A percentile compares a stretch with the other conserved stretches of the same genome.
Evolutionary conservation across 306 rosid genomes (phyloP).

Genomic region (Dryas octopetala): DNA sequence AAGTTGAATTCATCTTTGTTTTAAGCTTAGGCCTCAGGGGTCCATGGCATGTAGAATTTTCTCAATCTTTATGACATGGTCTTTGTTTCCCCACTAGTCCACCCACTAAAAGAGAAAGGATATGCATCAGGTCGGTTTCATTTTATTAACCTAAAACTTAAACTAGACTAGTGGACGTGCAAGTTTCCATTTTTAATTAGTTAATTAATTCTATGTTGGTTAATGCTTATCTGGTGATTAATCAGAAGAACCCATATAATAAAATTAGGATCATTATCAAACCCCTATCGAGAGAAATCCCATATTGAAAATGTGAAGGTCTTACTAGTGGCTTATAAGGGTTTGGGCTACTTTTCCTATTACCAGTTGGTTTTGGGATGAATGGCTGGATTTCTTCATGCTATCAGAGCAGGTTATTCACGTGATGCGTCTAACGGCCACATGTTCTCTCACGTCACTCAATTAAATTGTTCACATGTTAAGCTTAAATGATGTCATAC

Average conservation of each 20-base stretch:
- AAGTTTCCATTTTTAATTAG: constrained; percentile 1
- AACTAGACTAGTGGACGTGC: constrained; percentile 15
- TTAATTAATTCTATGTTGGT: neutral
- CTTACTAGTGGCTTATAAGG: too few relatives aligned
- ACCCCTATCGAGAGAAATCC: too few relatives aligned
- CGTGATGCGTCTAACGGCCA: too few relatives aligned
- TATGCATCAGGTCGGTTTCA: neutral
- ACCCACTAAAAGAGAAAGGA: neutral
- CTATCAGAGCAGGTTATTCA: too few relatives aligned
- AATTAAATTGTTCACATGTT: too few relatives aligned
- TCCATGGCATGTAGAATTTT: neutral
- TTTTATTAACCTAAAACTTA: neutral
- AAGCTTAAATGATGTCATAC: too few relatives aligned
- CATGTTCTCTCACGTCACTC: too few relatives aligned
- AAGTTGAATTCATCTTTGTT: neutral
- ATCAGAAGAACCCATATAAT: constrained; percentile 6
- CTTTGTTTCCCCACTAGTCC: neutral
- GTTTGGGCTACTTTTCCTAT: too few relatives aligned
- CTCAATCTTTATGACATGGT: neutral
- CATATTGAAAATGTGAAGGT: too few relatives aligned
- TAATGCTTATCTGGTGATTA: constrained; percentile 14
- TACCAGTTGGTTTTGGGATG: too few relatives aligned
- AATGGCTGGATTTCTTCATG: too few relatives aligned
- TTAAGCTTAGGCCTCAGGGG: neutral
- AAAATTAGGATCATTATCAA: too few relatives aligned